These are phyloP conservation scores for Orbilia quercus DNA, from an alignment of 2,329 filamentous ascomycete species.

Conservation along the genomic window DNA sequence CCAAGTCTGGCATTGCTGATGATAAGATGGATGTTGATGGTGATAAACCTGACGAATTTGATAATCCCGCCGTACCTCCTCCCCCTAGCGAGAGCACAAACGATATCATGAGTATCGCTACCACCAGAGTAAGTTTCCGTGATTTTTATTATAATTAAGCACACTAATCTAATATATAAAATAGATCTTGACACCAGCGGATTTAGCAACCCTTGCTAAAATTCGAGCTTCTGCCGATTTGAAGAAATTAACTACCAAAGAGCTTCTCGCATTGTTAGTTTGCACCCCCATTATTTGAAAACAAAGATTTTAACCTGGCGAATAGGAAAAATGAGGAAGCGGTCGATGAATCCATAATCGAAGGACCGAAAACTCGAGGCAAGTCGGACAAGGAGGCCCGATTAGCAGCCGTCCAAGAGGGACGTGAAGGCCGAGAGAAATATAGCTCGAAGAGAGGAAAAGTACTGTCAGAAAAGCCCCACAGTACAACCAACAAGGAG, in stretches of 20 bases:
- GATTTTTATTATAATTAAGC: too few relatives aligned
- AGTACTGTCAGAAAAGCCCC: slow-evolving; percentile 79
- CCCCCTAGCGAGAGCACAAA: slow-evolving; percentile 8
- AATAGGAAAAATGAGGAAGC: slow-evolving; percentile 76
- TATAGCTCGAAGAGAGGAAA: slow-evolving; percentile 59
- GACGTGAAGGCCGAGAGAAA: slow-evolving; percentile 63
- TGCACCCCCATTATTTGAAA: not conserved
- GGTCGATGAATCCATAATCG: slow-evolving; percentile 89
- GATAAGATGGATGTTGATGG: slow-evolving; percentile 60
- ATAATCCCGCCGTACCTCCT: not conserved
- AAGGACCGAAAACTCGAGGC: slow-evolving; percentile 81
- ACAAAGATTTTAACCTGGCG: slow-evolving; percentile 16
- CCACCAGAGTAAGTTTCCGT: slow-evolving; percentile 60
- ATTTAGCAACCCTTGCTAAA: slow-evolving; percentile 93
- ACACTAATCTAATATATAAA: slow-evolving; percentile 17
- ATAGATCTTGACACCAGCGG: slow-evolving; percentile 91
- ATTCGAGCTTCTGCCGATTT: slow-evolving; percentile 80
- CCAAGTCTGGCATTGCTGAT: slow-evolving; percentile 41
- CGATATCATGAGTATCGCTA: slow-evolving; percentile 61
- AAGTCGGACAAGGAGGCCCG: slow-evolving; percentile 92
- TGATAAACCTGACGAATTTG: slow-evolving; percentile 44
- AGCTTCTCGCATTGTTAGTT: slow-evolving; percentile 25
- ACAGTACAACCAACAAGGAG: slow-evolving; percentile 92
- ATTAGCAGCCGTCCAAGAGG: slow-evolving; percentile 82
- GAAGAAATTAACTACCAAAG: slow-evolving; percentile 70